phyloP scores from a whole-genome alignment of 2,329 filamentous ascomycete species.

The Claviceps humidiphila region DNA sequence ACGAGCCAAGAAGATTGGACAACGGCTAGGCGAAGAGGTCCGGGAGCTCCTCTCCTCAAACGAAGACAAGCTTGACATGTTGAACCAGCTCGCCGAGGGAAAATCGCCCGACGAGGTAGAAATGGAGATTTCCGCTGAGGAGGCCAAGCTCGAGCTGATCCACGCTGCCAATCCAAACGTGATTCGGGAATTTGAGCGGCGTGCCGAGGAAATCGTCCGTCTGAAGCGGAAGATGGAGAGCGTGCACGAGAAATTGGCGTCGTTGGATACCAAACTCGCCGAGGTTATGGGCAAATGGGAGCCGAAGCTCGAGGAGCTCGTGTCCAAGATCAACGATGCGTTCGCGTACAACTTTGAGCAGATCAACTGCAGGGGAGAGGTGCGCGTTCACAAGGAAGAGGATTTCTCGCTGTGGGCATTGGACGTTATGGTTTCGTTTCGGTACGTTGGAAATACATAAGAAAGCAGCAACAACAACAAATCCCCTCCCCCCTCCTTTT shows the following conservation, averaged over 20 bases:
- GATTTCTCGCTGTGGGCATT: conserved; percentile 93
- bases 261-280: conserved; percentile 44
- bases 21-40: conserved; percentile 21
- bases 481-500: not conserved
- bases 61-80: conserved; percentile 25
- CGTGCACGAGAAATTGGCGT: conserved; percentile 39
- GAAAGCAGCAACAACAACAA: not conserved
- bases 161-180: conserved; percentile 64
- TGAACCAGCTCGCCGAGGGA: conserved; percentile 30
- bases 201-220: conserved; percentile 55
- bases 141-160: conserved; percentile 65
- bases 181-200: conserved; percentile 64
- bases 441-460: conserved; percentile 43
- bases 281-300: conserved; percentile 67
- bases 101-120: conserved; percentile 52
- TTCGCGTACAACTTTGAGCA: conserved; percentile 89
- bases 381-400: conserved; percentile 74
- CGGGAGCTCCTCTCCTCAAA: conserved; percentile 25
- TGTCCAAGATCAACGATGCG: conserved; percentile 72
- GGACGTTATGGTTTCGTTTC: conserved; percentile 89
- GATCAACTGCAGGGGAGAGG: conserved; percentile 88
- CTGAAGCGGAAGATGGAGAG: conserved; percentile 44
- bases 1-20: conserved; percentile 20
- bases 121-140: conserved; percentile 59
- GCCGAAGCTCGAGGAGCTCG: conserved; percentile 63